Conservation (phyloP, 768 basidiomycete genomes). For the Tylopilus felleus region DNA sequence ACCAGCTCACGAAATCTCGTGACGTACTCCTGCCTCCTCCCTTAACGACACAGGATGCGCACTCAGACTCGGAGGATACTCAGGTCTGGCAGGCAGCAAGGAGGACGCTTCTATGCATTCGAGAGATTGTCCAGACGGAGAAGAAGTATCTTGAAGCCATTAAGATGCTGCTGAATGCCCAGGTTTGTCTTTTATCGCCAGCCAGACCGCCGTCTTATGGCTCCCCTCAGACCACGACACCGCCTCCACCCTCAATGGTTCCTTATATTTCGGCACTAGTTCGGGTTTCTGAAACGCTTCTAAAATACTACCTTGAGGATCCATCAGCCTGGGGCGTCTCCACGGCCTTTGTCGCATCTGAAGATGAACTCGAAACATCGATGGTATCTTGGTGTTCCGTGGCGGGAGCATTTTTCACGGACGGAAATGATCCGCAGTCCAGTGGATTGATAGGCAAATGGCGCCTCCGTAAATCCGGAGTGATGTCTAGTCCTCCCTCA, state of each 20-base stretch:
- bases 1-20: not conserved
- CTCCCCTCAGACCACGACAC: slow-evolving; percentile 32
- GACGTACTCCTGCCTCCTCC: not conserved
- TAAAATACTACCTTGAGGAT: slow-evolving; percentile 53
- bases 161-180: slow-evolving; percentile 34
- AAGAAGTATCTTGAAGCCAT: slow-evolving; percentile 41
- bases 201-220: not conserved
- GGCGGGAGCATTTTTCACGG: slow-evolving; percentile 37
- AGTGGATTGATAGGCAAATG: slow-evolving; percentile 17
- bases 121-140: slow-evolving; percentile 49
- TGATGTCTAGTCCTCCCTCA: slow-evolving; percentile 3
- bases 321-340: slow-evolving; percentile 67
- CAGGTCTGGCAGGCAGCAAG: slow-evolving; percentile 36
- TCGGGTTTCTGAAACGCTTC: slow-evolving; percentile 45
- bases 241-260: slow-evolving; percentile 51
- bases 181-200: slow-evolving; percentile 24
- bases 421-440: slow-evolving; percentile 12
- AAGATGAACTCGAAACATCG: slow-evolving; percentile 51
- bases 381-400: slow-evolving; percentile 50
- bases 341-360: slow-evolving; percentile 51
- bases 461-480: slow-evolving; percentile 22
- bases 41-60: slow-evolving; percentile 1
- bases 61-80: slow-evolving; percentile 22
- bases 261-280: slow-evolving; percentile 51
- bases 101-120: slow-evolving; percentile 41